A percentile compares a stretch with the other conserved stretches of the same genome.
phyloP scores from a whole-genome alignment of 139 green algal genomes.

The Parachlorella kessleri region DNA sequence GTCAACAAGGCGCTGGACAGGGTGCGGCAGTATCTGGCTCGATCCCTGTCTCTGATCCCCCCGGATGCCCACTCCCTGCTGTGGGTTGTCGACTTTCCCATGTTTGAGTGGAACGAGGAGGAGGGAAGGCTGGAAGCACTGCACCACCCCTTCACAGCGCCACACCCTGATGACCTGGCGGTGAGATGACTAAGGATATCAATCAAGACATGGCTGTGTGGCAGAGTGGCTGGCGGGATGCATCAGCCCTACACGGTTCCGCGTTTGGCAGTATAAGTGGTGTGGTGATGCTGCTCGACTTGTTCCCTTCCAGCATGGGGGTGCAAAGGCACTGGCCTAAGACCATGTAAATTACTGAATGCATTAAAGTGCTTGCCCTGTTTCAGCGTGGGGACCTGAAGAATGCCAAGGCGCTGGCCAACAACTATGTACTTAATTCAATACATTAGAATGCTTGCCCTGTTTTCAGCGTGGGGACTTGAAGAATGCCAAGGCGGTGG shows the following conservation, averaged over 20 bases:
- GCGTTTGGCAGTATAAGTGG: no score
- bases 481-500: conserved; percentile 57
- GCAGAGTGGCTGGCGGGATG: no score
- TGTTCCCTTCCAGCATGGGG: no score
- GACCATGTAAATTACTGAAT: no score
- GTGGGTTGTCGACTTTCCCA: conserved; percentile 98
- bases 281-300: no score
- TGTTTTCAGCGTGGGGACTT: conserved; percentile 43
- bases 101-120: conserved; percentile 96
- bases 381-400: conserved; percentile 39
- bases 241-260: no score
- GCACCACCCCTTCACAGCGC: conserved; percentile 98
- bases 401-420: conserved; percentile 74
- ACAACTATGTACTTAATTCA: no score
- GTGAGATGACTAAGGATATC: no score
- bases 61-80: conserved; percentile 67
- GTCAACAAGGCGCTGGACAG: conserved; percentile 85
- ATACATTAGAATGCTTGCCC: no score
- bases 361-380: no score
- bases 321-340: no score
- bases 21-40: conserved; percentile 85
- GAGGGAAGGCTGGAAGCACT: conserved; percentile 76
- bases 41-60: conserved; percentile 65
- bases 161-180: conserved; percentile 70
- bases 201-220: no score